Percentiles rank a stretch among this genome's conserved stretches.
phyloP scores from a whole-genome alignment of 345 rosid genomes.

The Streptanthus diversifolius region DNA sequence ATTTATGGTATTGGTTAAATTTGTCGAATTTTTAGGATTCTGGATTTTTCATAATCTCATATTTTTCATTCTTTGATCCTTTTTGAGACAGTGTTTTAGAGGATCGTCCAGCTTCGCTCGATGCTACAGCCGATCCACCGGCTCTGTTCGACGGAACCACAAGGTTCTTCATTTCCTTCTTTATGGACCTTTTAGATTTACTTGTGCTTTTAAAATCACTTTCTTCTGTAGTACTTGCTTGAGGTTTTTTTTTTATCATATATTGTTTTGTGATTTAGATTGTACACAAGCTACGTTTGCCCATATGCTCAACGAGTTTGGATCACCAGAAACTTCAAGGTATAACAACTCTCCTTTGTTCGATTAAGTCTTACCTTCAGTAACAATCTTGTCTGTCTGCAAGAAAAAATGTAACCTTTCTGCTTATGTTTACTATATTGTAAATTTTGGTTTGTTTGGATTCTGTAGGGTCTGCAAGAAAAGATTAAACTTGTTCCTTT shows the following conservation, averaged over 20 bases:
- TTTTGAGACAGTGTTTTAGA: constrained; percentile 35
- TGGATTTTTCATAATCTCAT: background rate
- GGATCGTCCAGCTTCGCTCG: constrained; percentile 45
- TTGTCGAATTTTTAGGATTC: background rate
- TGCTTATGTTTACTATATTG: background rate
- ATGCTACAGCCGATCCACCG: constrained; percentile 58
- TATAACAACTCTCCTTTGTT: constrained; percentile 16
- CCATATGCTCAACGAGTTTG: constrained; percentile 91
- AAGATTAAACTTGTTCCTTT: constrained; percentile 74
- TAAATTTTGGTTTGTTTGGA: background rate
- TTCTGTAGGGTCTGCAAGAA: constrained; percentile 68
- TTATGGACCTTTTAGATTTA: background rate
- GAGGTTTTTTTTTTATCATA: background rate
- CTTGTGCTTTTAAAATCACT: background rate
- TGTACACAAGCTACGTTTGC: constrained; percentile 59
- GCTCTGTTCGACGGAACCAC: constrained; percentile 75
- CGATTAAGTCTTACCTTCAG: background rate
- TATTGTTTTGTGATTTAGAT: constrained; percentile 34
- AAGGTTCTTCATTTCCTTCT: constrained; percentile 30
- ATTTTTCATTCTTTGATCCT: background rate
- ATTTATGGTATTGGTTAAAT: too few species aligned
- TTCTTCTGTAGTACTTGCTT: background rate
- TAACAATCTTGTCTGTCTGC: background rate
- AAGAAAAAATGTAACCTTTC: background rate
- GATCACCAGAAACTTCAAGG: constrained; percentile 93